Percentiles rank a stretch among this genome's conserved stretches.
phyloP scores from a whole-genome alignment of 768 basidiomycete species.

The Pleurotus giganteus region DNA sequence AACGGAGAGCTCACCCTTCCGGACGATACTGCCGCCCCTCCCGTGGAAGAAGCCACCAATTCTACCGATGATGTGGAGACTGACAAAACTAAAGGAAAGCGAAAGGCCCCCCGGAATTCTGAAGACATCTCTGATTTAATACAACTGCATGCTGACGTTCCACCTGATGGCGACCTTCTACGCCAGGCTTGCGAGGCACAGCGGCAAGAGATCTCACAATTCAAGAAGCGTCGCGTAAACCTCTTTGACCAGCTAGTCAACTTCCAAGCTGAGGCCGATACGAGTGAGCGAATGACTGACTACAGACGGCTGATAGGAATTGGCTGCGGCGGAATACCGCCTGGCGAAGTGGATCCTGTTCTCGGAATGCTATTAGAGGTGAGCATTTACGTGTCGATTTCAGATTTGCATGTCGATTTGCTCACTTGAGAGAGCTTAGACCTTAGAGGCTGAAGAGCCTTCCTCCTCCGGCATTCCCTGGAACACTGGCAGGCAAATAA shows the following conservation, averaged over 20 bases:
- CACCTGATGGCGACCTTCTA: constrained; percentile 54
- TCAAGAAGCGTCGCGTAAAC: constrained; percentile 65
- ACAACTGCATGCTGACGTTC: constrained; percentile 53
- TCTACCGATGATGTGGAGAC: constrained; percentile 26
- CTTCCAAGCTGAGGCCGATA: constrained; percentile 88
- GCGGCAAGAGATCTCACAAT: constrained; percentile 61
- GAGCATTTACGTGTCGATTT: constrained; percentile 17
- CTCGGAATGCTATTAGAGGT: constrained; percentile 86
- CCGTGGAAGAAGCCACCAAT: constrained; percentile 40
- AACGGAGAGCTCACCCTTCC: constrained; percentile 54
- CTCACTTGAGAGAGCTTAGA: constrained; percentile 38
- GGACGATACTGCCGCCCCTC: constrained; percentile 41
- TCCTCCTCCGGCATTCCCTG: constrained; percentile 55
- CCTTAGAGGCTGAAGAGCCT: constrained; percentile 79
- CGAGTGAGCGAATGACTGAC: constrained; percentile 83
- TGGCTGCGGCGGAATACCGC: constrained; percentile 83
- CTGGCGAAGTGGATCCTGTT: constrained; percentile 86
- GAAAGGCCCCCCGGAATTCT: constrained; percentile 42
- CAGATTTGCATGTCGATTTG: not conserved
- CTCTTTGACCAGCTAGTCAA: constrained; percentile 75
- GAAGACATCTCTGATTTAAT: constrained; percentile 69
- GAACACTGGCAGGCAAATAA: constrained; percentile 35
- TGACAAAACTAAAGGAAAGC: constrained; percentile 54
- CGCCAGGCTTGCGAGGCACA: constrained; percentile 56
- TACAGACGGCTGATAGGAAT: constrained; percentile 88